Evolutionary conservation across 1,284 basidiomycete genomes (phyloP), one percentile per base, ranked within the genome.

Genomic region (Papiliotrema nemorosa): DNA sequence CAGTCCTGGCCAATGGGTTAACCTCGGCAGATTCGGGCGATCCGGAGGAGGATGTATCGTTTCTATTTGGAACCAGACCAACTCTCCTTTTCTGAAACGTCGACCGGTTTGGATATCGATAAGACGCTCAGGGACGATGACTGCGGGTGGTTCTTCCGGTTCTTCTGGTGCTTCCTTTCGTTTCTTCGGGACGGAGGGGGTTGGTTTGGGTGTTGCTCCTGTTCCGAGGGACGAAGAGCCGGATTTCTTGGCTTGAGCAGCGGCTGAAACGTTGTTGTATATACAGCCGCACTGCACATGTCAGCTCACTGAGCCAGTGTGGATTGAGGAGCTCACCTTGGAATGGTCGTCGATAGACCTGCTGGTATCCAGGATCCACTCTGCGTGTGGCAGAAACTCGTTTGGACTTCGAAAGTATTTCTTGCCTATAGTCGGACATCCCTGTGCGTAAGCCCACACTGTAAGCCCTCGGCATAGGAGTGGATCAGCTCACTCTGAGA

Each of bases 1-100:
- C 2, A 71, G 51, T 2, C 60, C 69, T 2, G 70, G 70, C 70
- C 70, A 73, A 41, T 71, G 70, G 0, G 69, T 70, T 29, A 73
- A 59, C 3, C 51, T 42, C 7, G 57, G 58, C 1, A 64, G 34
- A 9, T 43, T 50, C 26, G 7, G 25, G 18, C 22, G 38, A 24
- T 18, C 12, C 3, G 29, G 36, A 12, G 65, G 62, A 5, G 67
- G 47, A 6, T 41, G 7, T 35, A 71, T 61, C 2, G 58, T 56
- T 0, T 58, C 43, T 26, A 70, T 62, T 10, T 52, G 46, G 50
- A 67, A 64, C 63, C 64, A 73, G 4, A 71, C 56, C 2, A 71
- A 55, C 51, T 73, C 70, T 34, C 70, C 70, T 34, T 60, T 57
- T 54, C 69, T 60, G 57, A 40, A 49, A 20, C 49, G 25, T 31